Evolutionary conservation across 2,329 filamentous ascomycete species (phyloP).

Genomic region (Aspergillus brunneoviolaceus): DNA sequence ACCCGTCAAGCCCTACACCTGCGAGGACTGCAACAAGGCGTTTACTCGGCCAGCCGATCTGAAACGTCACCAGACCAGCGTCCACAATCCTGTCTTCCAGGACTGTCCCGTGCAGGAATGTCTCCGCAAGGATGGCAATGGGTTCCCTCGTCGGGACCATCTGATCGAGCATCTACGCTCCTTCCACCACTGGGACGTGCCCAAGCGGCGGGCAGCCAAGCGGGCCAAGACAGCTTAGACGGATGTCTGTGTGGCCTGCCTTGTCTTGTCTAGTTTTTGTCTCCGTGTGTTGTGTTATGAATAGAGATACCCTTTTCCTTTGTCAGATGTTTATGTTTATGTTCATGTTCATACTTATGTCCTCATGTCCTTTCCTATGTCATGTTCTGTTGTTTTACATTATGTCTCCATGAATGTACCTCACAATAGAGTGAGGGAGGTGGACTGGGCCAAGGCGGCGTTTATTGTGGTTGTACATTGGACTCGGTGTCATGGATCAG

Average conservation of each 20-base stretch:
- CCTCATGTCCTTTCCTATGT: neutral
- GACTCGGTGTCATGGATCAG: too few relatives aligned
- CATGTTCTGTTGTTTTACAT: neutral
- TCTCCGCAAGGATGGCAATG: slow-evolving; percentile 47
- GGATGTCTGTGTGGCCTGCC: too few relatives aligned
- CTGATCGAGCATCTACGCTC: slow-evolving; percentile 58
- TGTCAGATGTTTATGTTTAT: neutral
- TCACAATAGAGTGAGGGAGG: neutral
- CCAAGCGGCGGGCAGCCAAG: slow-evolving; percentile 39
- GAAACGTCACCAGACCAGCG: slow-evolving; percentile 49
- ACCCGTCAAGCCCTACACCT: slow-evolving; percentile 32
- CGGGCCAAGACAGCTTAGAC: slow-evolving; percentile 22
- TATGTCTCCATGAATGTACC: neutral
- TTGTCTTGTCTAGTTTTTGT: neutral
- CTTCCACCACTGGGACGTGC: slow-evolving; percentile 52
- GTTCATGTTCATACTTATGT: neutral
- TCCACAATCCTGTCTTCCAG: slow-evolving; percentile 45
- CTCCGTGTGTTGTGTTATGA: neutral
- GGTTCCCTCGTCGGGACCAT: slow-evolving; percentile 59
- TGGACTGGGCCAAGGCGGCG: too few relatives aligned
- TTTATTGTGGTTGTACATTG: too few relatives aligned
- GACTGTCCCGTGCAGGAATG: slow-evolving; percentile 49
- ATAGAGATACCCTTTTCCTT: neutral
- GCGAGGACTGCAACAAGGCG: slow-evolving; percentile 36
- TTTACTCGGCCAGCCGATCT: slow-evolving; percentile 52